A percentile compares a stretch with the other conserved stretches of the same genome.
phyloP scores from a whole-genome alignment of 176 grass and related monocot species.

The Saccharum officinarum region DNA sequence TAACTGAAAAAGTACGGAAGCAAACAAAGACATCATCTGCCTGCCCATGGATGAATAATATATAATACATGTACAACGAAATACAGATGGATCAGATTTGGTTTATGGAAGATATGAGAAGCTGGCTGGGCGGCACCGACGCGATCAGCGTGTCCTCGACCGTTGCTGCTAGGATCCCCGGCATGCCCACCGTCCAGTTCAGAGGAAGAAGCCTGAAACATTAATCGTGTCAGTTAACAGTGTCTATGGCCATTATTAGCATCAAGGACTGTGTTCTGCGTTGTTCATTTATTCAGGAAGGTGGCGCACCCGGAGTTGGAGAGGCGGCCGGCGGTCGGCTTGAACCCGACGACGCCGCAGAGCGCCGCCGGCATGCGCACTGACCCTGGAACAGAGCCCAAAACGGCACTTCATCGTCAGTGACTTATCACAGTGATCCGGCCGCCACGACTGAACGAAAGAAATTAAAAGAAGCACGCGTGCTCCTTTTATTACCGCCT shows the following conservation, averaged over 20 bases:
- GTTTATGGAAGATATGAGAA: neutral
- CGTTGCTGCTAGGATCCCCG: slow-evolving; percentile 78
- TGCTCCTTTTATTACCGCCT: slow-evolving; percentile 44
- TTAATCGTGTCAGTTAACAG: neutral
- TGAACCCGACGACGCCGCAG: slow-evolving; percentile 90
- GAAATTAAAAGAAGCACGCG: neutral
- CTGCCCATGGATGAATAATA: too few species aligned
- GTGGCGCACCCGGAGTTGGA: slow-evolving; percentile 64
- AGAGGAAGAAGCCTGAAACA: slow-evolving; percentile 75
- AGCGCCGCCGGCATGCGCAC: slow-evolving; percentile 83
- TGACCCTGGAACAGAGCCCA: slow-evolving; percentile 43
- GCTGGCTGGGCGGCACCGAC: slow-evolving; percentile 33
- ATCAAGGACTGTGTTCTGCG: neutral
- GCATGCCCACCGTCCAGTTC: slow-evolving; percentile 94
- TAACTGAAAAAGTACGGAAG: slow-evolving; percentile 48
- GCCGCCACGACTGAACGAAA: neutral
- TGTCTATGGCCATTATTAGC: neutral
- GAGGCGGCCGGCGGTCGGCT: slow-evolving; percentile 67
- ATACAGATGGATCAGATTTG: neutral
- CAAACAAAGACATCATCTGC: neutral
- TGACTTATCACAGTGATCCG: too few species aligned
- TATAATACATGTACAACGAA: too few species aligned
- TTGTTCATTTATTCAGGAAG: too few species aligned
- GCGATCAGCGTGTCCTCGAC: slow-evolving; percentile 77
- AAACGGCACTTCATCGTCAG: too few species aligned